Percentiles rank a stretch among this genome's conserved stretches.
Evolutionary conservation across 495 filamentous ascomycete species (phyloP).

Genomic region (Aspergillus panamensis): DNA sequence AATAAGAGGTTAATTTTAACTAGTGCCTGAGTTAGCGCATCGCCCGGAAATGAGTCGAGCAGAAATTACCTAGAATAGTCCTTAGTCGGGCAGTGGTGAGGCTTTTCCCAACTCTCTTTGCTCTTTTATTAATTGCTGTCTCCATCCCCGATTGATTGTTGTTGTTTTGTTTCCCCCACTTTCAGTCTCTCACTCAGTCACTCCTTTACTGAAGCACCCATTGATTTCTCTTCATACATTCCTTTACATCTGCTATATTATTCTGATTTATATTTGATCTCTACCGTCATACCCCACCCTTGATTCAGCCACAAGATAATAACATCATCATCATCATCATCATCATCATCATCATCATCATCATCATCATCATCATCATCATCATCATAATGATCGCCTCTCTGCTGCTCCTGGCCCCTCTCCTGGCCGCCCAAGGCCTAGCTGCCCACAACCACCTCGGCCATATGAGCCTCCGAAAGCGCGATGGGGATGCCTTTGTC

Average conservation of each 20-base stretch:
- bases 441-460: neutral
- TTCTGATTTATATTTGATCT: too few relatives aligned
- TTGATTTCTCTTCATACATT: too few relatives aligned
- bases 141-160: neutral
- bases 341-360: too few relatives aligned
- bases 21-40: too few relatives aligned
- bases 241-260: too few relatives aligned
- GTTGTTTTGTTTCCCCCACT: neutral
- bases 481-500: conserved; percentile 15
- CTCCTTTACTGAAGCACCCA: too few relatives aligned
- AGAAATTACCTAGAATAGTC: too few relatives aligned
- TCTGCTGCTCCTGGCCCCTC: conserved; percentile 8
- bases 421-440: conserved; percentile 17
- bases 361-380: neutral
- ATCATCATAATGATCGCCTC: conserved; percentile 3
- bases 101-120: neutral
- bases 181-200: neutral
- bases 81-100: too few relatives aligned
- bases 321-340: too few relatives aligned
- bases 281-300: neutral
- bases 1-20: too few relatives aligned
- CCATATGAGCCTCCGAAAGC: conserved; percentile 9
- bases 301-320: neutral
- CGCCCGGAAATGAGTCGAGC: too few relatives aligned
- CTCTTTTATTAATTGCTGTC: neutral